A percentile compares a stretch with the other conserved stretches of the same genome.
Conservation (phyloP, 306 rosid species). For the Corylus heterophylla region DNA sequence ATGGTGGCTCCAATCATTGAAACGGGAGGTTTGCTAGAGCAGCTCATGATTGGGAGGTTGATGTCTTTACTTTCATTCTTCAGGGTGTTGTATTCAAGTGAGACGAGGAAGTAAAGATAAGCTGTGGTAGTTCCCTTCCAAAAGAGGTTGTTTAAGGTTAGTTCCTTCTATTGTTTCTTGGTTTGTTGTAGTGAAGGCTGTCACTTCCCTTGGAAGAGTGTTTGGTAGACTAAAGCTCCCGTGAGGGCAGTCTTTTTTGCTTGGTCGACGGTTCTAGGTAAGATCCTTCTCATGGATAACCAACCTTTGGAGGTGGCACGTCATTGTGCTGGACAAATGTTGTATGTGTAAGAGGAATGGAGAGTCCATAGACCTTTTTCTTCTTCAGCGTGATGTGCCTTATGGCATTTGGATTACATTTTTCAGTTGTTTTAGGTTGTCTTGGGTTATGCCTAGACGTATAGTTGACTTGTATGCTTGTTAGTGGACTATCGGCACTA, state of each 20-base stretch:
- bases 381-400: too few species aligned
- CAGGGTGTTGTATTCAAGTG: background rate
- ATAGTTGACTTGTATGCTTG: background rate
- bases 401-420: too few species aligned
- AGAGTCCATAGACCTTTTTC: background rate
- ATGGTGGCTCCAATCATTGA: background rate
- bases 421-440: too few species aligned
- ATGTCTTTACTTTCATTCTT: too few species aligned
- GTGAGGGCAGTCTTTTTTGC: background rate
- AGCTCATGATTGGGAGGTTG: background rate
- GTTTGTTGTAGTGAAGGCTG: too few species aligned
- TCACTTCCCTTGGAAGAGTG: background rate
- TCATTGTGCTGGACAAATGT: background rate
- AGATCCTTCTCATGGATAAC: background rate
- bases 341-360: background rate
- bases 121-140: background rate
- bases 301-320: background rate
- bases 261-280: background rate
- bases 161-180: background rate
- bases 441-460: background rate
- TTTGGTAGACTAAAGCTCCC: background rate
- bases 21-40: background rate
- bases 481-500: too few species aligned
- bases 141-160: background rate
- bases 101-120: background rate